Percentiles rank a stretch among this genome's conserved stretches.
Evolutionary conservation across 805 yeast species (phyloP).

Genomic region (Cyberlindnera subsufficiens): DNA sequence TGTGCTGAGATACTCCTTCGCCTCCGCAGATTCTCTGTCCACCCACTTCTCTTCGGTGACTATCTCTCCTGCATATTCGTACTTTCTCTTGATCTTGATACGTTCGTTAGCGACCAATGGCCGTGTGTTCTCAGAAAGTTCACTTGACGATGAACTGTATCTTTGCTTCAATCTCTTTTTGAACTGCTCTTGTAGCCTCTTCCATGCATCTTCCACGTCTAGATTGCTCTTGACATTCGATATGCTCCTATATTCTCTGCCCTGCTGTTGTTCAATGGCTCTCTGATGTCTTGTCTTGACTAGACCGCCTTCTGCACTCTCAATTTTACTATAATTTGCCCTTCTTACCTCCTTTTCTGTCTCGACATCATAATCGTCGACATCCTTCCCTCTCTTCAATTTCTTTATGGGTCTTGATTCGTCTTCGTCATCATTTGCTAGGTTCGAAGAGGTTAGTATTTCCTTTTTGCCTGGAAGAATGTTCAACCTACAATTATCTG

Average conservation of each 20-base stretch:
- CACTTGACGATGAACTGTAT: slow-evolving; percentile 12
- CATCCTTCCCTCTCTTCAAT: slow-evolving; percentile 24
- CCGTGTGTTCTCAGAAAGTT: slow-evolving; percentile 3
- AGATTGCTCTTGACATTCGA: slow-evolving; percentile 17
- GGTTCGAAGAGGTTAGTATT: neutral
- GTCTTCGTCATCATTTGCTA: slow-evolving; percentile 11
- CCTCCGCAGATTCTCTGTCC: slow-evolving; percentile 75
- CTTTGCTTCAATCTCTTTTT: slow-evolving; percentile 20
- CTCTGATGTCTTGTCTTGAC: slow-evolving; percentile 67
- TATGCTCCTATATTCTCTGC: slow-evolving; percentile 16
- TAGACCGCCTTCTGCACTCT: slow-evolving; percentile 54
- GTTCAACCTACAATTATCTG: slow-evolving; percentile 26
- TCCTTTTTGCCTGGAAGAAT: neutral
- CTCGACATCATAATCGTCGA: slow-evolving; percentile 30
- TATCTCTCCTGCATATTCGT: slow-evolving; percentile 85
- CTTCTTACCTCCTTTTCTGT: slow-evolving; percentile 26
- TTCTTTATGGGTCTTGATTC: slow-evolving; percentile 12
- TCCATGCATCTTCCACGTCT: slow-evolving; percentile 51
- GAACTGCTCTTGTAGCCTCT: slow-evolving; percentile 37
- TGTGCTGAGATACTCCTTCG: slow-evolving; percentile 68
- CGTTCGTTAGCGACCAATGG: slow-evolving; percentile 30
- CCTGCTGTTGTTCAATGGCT: slow-evolving; percentile 32
- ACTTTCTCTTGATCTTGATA: slow-evolving; percentile 68
- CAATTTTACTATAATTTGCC: slow-evolving; percentile 44
- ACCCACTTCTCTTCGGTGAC: slow-evolving; percentile 77